A percentile compares a stretch with the other conserved stretches of the same genome.
phyloP scores from a whole-genome alignment of 2,329 filamentous ascomycete genomes.

The Shiraia sp. region DNA sequence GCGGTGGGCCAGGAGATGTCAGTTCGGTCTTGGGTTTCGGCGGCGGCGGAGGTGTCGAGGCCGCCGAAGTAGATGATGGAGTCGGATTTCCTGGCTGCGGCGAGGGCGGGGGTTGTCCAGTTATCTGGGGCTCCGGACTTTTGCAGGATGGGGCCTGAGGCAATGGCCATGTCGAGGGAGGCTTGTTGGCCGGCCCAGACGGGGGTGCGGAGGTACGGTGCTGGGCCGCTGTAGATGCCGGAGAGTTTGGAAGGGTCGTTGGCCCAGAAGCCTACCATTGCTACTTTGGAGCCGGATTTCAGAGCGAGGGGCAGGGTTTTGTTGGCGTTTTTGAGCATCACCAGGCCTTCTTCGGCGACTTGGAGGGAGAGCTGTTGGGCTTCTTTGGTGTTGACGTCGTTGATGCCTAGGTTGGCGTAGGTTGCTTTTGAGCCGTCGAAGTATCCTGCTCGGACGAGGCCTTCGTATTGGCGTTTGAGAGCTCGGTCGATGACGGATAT shows the following conservation, averaged over 20 bases:
- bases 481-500: slow-evolving; percentile 54
- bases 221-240: slow-evolving; percentile 61
- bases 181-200: slow-evolving; percentile 56
- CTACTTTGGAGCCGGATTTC: slow-evolving; percentile 49
- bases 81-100: slow-evolving; percentile 51
- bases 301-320: slow-evolving; percentile 51
- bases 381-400: slow-evolving; percentile 59
- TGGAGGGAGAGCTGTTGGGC: slow-evolving; percentile 60
- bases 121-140: slow-evolving; percentile 14
- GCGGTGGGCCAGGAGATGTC: slow-evolving; percentile 56
- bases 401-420: slow-evolving; percentile 57
- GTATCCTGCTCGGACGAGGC: slow-evolving; percentile 60
- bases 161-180: slow-evolving; percentile 47
- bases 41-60: slow-evolving; percentile 57
- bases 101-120: slow-evolving; percentile 17
- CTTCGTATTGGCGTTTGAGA: slow-evolving; percentile 57
- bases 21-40: slow-evolving; percentile 57
- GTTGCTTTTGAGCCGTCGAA: slow-evolving; percentile 58
- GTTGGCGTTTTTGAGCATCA: slow-evolving; percentile 57
- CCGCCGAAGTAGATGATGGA: slow-evolving; percentile 60
- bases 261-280: slow-evolving; percentile 62
- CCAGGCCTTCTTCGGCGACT: slow-evolving; percentile 54
- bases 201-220: slow-evolving; percentile 60
- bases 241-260: slow-evolving; percentile 62
- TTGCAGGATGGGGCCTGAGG: slow-evolving; percentile 16